These are phyloP conservation scores for Gloeopeniophorella convolvens DNA, from an alignment of 768 basidiomycete species.

Conservation along the genomic window DNA sequence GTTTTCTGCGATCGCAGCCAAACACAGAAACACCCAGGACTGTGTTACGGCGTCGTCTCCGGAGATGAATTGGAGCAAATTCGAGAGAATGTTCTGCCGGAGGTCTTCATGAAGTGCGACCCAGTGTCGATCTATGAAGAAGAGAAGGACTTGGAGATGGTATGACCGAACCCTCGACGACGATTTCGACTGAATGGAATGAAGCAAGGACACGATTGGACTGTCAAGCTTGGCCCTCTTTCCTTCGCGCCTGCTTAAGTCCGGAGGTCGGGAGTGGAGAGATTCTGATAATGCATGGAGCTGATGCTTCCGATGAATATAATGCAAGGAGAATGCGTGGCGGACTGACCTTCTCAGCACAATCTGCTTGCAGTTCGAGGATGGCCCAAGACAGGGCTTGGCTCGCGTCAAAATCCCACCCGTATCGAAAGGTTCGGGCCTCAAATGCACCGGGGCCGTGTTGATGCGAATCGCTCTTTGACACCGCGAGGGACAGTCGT, in stretches of 20 bases:
- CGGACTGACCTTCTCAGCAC: conserved; percentile 52
- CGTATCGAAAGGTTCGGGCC: conserved; percentile 62
- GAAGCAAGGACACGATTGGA: conserved; percentile 51
- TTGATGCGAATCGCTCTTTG: conserved; percentile 15
- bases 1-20: conserved; percentile 56
- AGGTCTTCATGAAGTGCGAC: conserved; percentile 47
- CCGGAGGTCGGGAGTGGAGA: conserved; percentile 33
- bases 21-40: conserved; percentile 79
- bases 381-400: conserved; percentile 78
- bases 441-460: conserved; percentile 40
- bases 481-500: conserved; percentile 42
- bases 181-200: conserved; percentile 36
- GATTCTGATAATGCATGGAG: conserved; percentile 61
- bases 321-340: not conserved
- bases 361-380: conserved; percentile 76
- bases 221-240: conserved; percentile 55
- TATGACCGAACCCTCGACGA: conserved; percentile 36
- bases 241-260: conserved; percentile 27
- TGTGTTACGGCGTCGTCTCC: conserved; percentile 61
- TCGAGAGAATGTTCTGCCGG: conserved; percentile 47
- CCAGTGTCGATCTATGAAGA: conserved; percentile 82
- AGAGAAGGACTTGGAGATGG: conserved; percentile 72
- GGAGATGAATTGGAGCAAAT: conserved; percentile 55
- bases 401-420: conserved; percentile 58
- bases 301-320: conserved; percentile 31